Evolutionary conservation across 2,329 filamentous ascomycete genomes (phyloP).

Genomic region (Epichloe scottii): DNA sequence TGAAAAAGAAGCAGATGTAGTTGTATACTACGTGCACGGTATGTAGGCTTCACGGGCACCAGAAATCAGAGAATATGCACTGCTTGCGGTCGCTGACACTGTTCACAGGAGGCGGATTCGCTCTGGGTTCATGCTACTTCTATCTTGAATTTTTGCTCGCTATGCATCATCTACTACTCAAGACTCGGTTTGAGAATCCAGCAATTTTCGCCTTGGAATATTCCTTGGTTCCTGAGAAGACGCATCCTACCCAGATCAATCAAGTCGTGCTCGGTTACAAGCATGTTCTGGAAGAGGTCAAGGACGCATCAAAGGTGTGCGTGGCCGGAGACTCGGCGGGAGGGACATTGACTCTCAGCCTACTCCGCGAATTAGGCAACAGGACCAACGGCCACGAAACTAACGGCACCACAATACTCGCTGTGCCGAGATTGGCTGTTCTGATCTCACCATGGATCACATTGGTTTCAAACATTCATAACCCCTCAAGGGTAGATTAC

Average conservation of each 20-base stretch:
- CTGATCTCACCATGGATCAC: slow-evolving; percentile 75
- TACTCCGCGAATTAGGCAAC: slow-evolving; percentile 54
- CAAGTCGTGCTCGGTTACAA: slow-evolving; percentile 60
- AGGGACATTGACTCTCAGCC: slow-evolving; percentile 57
- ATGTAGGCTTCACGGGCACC: slow-evolving; percentile 4
- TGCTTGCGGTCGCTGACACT: not conserved
- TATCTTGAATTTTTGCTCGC: slow-evolving; percentile 73
- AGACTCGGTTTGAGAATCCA: slow-evolving; percentile 58
- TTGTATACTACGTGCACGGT: slow-evolving; percentile 77
- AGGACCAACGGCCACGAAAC: not conserved
- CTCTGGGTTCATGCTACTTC: slow-evolving; percentile 71
- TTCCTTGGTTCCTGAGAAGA: slow-evolving; percentile 61
- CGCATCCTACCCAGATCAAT: slow-evolving; percentile 61
- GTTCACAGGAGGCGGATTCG: slow-evolving; percentile 59
- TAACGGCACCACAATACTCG: slow-evolving; percentile 11
- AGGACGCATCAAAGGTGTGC: slow-evolving; percentile 49
- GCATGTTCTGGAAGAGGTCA: slow-evolving; percentile 48
- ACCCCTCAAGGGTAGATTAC: slow-evolving; percentile 62
- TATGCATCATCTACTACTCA: slow-evolving; percentile 53
- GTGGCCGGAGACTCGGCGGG: slow-evolving; percentile 73
- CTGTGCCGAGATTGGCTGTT: slow-evolving; percentile 41
- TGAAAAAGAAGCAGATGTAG: slow-evolving; percentile 52
- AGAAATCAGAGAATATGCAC: not conserved
- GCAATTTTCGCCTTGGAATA: slow-evolving; percentile 73
- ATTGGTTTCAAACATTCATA: slow-evolving; percentile 54